Conservation (phyloP, 2,329 filamentous ascomycete genomes). For the Aspergillus fructus region DNA sequence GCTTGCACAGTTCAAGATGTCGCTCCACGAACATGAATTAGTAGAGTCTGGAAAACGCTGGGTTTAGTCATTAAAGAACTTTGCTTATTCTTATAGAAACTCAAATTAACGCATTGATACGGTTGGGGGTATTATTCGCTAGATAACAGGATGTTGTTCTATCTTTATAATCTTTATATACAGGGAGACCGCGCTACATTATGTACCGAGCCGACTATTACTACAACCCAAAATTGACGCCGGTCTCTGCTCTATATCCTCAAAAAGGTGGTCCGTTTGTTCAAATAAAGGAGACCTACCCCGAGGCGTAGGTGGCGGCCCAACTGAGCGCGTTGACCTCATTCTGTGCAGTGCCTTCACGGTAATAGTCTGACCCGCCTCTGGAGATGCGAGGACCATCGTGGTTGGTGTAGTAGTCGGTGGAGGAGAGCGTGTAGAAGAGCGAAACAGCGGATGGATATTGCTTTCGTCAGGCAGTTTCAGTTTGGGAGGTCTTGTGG, state of each 20-base stretch:
- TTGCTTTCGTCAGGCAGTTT: slow-evolving; percentile 46
- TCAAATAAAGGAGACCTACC: slow-evolving; percentile 21
- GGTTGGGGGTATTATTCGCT: neutral
- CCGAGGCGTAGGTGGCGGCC: slow-evolving; percentile 20
- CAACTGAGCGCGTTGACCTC: slow-evolving; percentile 33
- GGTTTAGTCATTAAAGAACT: neutral
- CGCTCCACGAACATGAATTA: neutral
- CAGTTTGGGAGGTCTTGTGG: slow-evolving; percentile 20
- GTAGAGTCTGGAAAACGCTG: too few species aligned
- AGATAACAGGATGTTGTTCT: neutral
- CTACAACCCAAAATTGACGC: neutral
- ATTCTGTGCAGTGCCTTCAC: slow-evolving; percentile 37
- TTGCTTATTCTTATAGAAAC: neutral
- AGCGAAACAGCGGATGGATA: slow-evolving; percentile 60
- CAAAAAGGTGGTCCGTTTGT: slow-evolving; percentile 12
- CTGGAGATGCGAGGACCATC: slow-evolving; percentile 55
- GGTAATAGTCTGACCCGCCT: slow-evolving; percentile 53
- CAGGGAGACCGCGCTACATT: neutral
- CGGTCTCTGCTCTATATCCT: slow-evolving; percentile 11
- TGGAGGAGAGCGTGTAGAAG: slow-evolving; percentile 53
- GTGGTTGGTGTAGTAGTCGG: slow-evolving; percentile 54
- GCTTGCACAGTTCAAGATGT: neutral
- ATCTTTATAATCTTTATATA: neutral
- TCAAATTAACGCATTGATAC: neutral
- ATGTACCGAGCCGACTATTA: neutral